These are phyloP conservation scores for Hanseniaspora jakobsenii DNA, from an alignment of 805 yeast species.

Conservation along the genomic window DNA sequence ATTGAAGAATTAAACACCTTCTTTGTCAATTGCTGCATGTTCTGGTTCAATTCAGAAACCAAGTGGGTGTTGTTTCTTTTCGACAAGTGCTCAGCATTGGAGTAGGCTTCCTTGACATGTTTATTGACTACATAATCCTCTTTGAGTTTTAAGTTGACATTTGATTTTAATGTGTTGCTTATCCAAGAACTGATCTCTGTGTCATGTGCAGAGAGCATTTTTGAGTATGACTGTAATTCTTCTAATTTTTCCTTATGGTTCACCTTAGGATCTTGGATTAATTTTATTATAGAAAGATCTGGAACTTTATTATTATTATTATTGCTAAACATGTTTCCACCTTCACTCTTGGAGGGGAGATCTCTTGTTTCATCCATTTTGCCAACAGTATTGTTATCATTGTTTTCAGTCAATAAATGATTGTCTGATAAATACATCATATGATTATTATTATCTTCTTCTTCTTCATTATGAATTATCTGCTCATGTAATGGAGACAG, in stretches of 20 bases:
- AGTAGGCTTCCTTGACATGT: conserved; percentile 55
- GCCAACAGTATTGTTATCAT: neutral
- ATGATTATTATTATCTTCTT: neutral
- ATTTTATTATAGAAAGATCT: conserved; percentile 32
- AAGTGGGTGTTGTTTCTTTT: conserved; percentile 25
- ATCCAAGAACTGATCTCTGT: conserved; percentile 53
- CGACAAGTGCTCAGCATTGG: conserved; percentile 41
- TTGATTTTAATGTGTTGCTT: conserved; percentile 26
- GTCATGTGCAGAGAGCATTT: conserved; percentile 35
- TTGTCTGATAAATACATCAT: too few species aligned
- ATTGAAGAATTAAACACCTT: conserved; percentile 42
- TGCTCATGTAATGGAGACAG: neutral
- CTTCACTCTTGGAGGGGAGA: neutral
- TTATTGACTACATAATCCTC: conserved; percentile 33
- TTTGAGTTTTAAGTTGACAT: conserved; percentile 26
- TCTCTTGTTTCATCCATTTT: neutral
- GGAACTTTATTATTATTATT: conserved; percentile 20
- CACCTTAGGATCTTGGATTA: conserved; percentile 25
- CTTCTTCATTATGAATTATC: neutral
- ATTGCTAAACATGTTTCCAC: too few species aligned
- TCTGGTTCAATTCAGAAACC: conserved; percentile 34
- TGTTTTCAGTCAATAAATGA: neutral
- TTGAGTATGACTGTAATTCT: conserved; percentile 24
- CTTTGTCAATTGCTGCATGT: conserved; percentile 39
- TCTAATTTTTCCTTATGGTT: conserved; percentile 22